Percentiles rank a stretch among this genome's conserved stretches.
Conservation (phyloP, 2,329 filamentous ascomycete species). For the Cercospora sesami region DNA sequence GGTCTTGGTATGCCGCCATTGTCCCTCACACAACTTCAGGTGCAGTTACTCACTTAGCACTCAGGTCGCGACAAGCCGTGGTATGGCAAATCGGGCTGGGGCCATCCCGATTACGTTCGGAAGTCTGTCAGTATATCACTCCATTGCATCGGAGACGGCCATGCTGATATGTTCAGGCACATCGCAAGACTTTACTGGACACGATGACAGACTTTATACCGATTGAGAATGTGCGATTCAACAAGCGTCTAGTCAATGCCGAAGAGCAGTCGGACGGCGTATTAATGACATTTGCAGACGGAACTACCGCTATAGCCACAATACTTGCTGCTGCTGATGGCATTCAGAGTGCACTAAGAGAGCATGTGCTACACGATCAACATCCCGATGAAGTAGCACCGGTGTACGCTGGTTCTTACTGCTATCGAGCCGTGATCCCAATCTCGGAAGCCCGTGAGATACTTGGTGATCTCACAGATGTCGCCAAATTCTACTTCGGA, state of each 20-base stretch:
- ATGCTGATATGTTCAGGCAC: conserved; percentile 25
- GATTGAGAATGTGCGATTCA: conserved; percentile 36
- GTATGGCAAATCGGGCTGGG: conserved; percentile 15
- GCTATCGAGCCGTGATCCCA: conserved; percentile 62
- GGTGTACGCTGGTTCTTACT: conserved; percentile 59
- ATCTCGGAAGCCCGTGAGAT: conserved; percentile 46
- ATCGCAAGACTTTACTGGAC: conserved; percentile 53
- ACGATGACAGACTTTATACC: conserved; percentile 53
- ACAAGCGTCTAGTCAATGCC: conserved; percentile 32
- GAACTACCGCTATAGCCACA: conserved; percentile 42
- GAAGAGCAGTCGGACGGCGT: conserved; percentile 24
- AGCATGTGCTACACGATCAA: conserved; percentile 53
- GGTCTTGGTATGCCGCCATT: conserved; percentile 3
- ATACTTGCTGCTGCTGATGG: conserved; percentile 62
- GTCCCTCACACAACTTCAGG: background rate
- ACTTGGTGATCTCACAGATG: conserved; percentile 23
- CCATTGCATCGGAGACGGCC: background rate
- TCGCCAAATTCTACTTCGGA: conserved; percentile 4
- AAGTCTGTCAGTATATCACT: conserved; percentile 10
- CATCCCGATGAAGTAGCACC: conserved; percentile 48
- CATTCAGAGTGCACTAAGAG: conserved; percentile 58
- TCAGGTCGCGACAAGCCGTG: conserved; percentile 25
- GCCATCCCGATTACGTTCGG: conserved; percentile 12
- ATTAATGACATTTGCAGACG: conserved; percentile 16
- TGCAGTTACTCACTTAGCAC: background rate